Evolutionary conservation across 2,329 filamentous ascomycete species (phyloP).

Genomic region (Neofusicoccum kwambonambiense): DNA sequence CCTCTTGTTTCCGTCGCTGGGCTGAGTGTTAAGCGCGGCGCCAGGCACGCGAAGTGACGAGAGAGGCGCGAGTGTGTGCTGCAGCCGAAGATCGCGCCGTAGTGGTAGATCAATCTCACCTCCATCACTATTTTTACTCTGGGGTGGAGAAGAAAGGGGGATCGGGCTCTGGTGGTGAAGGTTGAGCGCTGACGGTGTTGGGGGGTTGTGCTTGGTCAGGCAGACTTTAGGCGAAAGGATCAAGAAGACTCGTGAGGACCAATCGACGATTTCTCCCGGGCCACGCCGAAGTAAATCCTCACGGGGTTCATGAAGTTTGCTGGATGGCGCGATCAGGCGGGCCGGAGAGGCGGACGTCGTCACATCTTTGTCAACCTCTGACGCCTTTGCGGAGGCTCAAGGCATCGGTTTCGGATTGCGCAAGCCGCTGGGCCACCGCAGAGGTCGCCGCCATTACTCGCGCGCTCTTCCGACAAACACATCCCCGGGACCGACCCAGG

Average conservation of each 20-base stretch:
- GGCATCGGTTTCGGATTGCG: not conserved
- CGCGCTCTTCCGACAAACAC: not conserved
- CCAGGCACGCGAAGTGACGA: too few relatives aligned
- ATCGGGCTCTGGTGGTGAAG: too few relatives aligned
- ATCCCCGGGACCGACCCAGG: not conserved
- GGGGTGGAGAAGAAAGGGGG: not conserved
- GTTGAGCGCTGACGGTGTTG: too few relatives aligned
- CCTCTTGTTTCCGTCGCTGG: too few relatives aligned
- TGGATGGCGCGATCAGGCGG: not conserved
- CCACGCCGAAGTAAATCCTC: too few relatives aligned
- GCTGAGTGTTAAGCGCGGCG: not conserved
- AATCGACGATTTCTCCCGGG: not conserved
- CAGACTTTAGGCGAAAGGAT: too few relatives aligned
- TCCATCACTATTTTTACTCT: not conserved
- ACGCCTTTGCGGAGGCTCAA: not conserved
- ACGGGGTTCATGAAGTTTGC: too few relatives aligned
- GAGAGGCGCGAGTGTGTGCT: not conserved
- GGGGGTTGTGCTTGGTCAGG: too few relatives aligned
- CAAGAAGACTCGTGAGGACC: not conserved
- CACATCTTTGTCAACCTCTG: not conserved
- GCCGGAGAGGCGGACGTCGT: not conserved
- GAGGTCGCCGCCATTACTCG: not conserved
- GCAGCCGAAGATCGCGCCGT: not conserved
- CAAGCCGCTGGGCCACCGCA: not conserved
- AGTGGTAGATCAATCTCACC: not conserved